These are phyloP conservation scores for Cyclostephanos tholiformis DNA, from an alignment of 108 stramenopile species.

Conservation along the genomic window DNA sequence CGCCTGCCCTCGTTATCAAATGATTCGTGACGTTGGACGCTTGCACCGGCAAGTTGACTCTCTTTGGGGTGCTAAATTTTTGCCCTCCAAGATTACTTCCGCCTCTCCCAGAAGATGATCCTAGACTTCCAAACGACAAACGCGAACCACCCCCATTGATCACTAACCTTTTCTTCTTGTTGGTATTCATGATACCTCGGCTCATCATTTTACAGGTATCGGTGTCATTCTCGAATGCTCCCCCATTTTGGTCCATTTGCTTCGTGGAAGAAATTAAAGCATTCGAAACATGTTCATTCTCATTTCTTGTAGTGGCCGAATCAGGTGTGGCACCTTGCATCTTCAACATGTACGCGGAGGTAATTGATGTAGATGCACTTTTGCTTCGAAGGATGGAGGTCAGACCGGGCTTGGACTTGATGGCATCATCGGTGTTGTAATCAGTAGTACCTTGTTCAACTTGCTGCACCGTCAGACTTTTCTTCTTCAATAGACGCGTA, in stretches of 20 bases:
- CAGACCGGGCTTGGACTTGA: not conserved
- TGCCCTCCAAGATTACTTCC: constrained; percentile 10
- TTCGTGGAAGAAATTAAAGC: not conserved
- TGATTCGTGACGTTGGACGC: not conserved
- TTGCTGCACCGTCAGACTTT: not conserved
- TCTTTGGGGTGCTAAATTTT: constrained; percentile 49
- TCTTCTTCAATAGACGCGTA: constrained; percentile 17
- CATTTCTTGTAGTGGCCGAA: not conserved
- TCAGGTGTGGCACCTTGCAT: constrained; percentile 4
- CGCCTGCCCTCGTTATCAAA: not conserved
- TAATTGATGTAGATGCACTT: not conserved
- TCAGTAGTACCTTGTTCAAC: not conserved
- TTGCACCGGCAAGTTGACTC: constrained; percentile 3
- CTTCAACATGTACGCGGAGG: not conserved
- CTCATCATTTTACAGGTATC: not conserved
- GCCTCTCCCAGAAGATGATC: not conserved
- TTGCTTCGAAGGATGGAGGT: constrained; percentile 26
- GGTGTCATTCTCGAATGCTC: not conserved
- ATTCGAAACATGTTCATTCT: constrained; percentile 5
- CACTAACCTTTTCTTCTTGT: constrained; percentile 45
- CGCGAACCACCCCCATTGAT: constrained; percentile 18
- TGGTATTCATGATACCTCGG: constrained; percentile 24
- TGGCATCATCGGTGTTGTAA: not conserved
- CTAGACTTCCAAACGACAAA: constrained; percentile 13
- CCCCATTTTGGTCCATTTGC: not conserved